Evolutionary conservation across 345 rosid genomes (phyloP).

Genomic region (Lumnitzera littorea): DNA sequence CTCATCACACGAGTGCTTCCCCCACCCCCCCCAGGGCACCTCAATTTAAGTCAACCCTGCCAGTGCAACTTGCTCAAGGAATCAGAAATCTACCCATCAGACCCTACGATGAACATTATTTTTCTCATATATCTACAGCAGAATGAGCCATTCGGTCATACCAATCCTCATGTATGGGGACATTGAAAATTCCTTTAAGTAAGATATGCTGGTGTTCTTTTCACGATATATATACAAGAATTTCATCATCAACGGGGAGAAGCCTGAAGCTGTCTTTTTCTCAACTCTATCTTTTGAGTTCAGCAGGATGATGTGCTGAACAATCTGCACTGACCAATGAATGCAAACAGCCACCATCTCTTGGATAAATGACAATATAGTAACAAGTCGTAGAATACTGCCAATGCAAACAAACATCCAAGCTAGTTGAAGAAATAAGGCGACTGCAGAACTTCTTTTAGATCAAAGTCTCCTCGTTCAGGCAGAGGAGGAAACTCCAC

Average conservation of each 20-base stretch:
- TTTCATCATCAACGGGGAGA: not conserved
- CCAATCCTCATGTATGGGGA: no score
- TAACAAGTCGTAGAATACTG: not conserved
- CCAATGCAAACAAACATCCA: slow-evolving; percentile 6
- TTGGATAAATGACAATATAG: not conserved
- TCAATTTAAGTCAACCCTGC: no score
- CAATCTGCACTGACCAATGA: no score
- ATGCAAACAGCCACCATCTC: not conserved
- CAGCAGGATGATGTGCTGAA: not conserved
- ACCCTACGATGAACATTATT: not conserved
- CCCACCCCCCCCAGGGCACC: no score
- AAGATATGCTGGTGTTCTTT: not conserved
- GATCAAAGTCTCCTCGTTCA: slow-evolving; percentile 88
- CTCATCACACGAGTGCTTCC: no score
- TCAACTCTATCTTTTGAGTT: not conserved
- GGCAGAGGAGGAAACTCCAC: slow-evolving; percentile 83
- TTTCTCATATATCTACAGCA: not conserved
- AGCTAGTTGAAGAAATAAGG: slow-evolving; percentile 88
- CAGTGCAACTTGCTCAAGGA: not conserved
- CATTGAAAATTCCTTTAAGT: no score
- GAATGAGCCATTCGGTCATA: not conserved
- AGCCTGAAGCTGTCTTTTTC: not conserved
- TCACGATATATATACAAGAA: slow-evolving; percentile 6
- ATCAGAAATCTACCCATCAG: not conserved
- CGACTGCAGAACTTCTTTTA: slow-evolving; percentile 66